Percentiles rank a stretch among this genome's conserved stretches.
Conservation (phyloP, 2,329 filamentous ascomycete species). For the Gnomoniopsis sp. region DNA sequence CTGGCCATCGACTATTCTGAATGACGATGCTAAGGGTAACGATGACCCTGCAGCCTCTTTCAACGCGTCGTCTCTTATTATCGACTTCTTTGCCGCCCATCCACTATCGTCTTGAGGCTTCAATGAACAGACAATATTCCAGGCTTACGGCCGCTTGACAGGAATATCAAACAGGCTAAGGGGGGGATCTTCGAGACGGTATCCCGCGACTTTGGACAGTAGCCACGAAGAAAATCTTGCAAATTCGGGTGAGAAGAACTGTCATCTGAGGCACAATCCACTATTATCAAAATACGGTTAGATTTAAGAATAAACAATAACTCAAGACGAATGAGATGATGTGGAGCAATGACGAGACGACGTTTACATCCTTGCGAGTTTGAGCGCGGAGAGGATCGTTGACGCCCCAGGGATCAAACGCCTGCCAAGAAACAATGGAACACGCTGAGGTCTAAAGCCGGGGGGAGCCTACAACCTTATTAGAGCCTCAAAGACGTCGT, state of each 20-base stretch:
- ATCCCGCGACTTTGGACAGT: no score
- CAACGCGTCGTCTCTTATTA: slow-evolving; percentile 13
- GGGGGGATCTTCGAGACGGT: no score
- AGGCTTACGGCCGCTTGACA: no score
- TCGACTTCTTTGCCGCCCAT: slow-evolving; percentile 13
- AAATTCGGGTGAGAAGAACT: no score
- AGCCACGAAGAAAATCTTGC: no score
- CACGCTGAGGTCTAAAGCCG: background rate
- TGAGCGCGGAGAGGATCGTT: background rate
- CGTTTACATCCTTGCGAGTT: background rate
- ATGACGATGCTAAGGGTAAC: slow-evolving; percentile 13
- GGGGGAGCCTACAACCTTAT: background rate
- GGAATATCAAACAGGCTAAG: no score
- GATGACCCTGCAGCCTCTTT: slow-evolving; percentile 17
- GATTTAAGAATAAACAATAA: slow-evolving; percentile 1
- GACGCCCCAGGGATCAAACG: slow-evolving; percentile 5
- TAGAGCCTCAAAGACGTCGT: slow-evolving; percentile 1
- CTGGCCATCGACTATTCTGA: slow-evolving; percentile 12
- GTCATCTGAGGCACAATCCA: background rate
- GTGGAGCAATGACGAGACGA: background rate
- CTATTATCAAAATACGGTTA: slow-evolving; percentile 4
- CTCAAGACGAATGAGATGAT: background rate
- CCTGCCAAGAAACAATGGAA: slow-evolving; percentile 13
- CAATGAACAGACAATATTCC: no score
- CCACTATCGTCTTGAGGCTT: background rate